phyloP scores from a whole-genome alignment of 1,284 basidiomycete genomes.

The Flammula alnicola region DNA sequence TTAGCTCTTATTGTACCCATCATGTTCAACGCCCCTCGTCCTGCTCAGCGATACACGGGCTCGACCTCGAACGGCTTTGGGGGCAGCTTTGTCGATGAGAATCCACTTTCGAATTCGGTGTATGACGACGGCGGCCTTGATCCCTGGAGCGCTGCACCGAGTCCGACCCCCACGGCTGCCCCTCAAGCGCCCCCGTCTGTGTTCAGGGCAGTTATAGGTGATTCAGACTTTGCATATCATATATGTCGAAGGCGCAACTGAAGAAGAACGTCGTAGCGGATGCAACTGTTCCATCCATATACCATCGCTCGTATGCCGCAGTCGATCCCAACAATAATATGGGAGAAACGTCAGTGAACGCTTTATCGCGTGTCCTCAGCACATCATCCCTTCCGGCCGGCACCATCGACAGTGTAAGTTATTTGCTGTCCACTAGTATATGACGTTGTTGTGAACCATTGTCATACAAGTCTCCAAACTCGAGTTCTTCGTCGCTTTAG shows the following conservation, averaged over 20 bases:
- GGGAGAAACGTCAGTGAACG: constrained; percentile 81
- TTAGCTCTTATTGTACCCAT: constrained; percentile 15
- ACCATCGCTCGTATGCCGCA: constrained; percentile 72
- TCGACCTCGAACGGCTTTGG: constrained; percentile 63
- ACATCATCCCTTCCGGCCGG: constrained; percentile 80
- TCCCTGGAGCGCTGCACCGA: constrained; percentile 85
- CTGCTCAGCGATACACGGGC: constrained; percentile 65
- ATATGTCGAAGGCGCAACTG: constrained; percentile 39
- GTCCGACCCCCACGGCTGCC: constrained; percentile 69
- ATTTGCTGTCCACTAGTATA: not conserved
- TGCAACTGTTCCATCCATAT: constrained; percentile 80
- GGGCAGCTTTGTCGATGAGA: constrained; percentile 74
- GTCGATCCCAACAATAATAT: constrained; percentile 69
- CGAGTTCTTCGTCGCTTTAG: constrained; percentile 89
- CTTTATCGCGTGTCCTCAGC: constrained; percentile 77
- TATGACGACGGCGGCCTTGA: constrained; percentile 87
- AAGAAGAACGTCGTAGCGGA: constrained; percentile 48
- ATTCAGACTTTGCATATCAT: constrained; percentile 10
- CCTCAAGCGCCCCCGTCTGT: constrained; percentile 50
- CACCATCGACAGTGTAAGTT: constrained; percentile 76
- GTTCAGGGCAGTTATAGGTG: constrained; percentile 75
- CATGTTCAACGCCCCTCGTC: constrained; percentile 83
- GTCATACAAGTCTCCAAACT: constrained; percentile 69
- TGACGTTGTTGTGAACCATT: not conserved
- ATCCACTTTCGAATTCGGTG: constrained; percentile 75